A percentile compares a stretch with the other conserved stretches of the same genome.
Evolutionary conservation across 148 eudicot genomes (phyloP).

Genomic region (Simmondsia chinensis): DNA sequence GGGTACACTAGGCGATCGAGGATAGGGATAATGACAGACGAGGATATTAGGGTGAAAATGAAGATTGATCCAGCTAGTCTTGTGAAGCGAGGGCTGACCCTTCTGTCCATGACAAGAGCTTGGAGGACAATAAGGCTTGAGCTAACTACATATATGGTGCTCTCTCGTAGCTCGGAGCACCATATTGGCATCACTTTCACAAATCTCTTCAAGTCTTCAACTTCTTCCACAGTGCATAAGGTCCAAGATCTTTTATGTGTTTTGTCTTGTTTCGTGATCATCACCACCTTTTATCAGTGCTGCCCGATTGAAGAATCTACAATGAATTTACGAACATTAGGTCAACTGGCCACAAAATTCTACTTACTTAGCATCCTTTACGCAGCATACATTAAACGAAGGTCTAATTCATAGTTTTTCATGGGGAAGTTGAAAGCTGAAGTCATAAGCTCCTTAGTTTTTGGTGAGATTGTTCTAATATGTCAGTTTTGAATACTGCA

Average conservation of each 20-base stretch:
- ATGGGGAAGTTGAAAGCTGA: too few relatives aligned
- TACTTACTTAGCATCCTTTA: neutral
- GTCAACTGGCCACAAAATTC: constrained; percentile 20
- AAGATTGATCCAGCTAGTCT: constrained; percentile 28
- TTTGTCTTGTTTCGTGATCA: neutral
- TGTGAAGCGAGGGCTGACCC: constrained; percentile 20
- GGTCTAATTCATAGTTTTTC: too few relatives aligned
- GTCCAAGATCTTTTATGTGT: constrained; percentile 30
- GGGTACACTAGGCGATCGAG: constrained; percentile 27
- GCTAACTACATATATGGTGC: constrained; percentile 40
- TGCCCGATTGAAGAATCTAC: constrained; percentile 23
- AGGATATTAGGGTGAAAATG: constrained; percentile 21
- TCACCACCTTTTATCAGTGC: constrained; percentile 4
- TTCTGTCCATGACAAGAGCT: constrained; percentile 47
- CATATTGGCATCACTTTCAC: constrained; percentile 48
- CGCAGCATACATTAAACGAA: neutral
- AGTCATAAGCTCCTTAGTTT: too few relatives aligned
- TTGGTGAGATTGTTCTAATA: too few relatives aligned
- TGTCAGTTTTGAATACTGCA: too few relatives aligned
- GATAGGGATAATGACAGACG: constrained; percentile 23
- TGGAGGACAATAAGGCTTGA: constrained; percentile 42
- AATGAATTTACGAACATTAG: neutral
- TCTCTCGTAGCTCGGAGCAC: constrained; percentile 36
- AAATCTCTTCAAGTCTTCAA: constrained; percentile 39
- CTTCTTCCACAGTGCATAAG: constrained; percentile 40